phyloP scores from a whole-genome alignment of 805 yeast genomes.

The Cyberlindnera japonica region DNA sequence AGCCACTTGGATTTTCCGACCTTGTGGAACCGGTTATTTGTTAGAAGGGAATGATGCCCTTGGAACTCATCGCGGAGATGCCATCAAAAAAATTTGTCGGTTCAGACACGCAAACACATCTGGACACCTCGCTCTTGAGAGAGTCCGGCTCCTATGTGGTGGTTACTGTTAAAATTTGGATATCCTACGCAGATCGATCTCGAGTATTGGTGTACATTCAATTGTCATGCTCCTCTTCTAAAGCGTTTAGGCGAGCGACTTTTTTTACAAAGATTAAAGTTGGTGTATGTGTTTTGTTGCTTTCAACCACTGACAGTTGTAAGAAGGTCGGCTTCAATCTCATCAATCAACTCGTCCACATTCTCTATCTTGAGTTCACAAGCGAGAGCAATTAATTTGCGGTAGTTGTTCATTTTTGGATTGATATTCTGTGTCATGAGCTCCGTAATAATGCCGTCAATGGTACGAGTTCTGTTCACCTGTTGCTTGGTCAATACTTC shows the following conservation, averaged over 20 bases:
- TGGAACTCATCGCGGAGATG: conserved; percentile 14
- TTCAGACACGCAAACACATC: conserved; percentile 7
- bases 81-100: conserved; percentile 13
- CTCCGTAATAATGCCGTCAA: conserved; percentile 50
- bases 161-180: not conserved
- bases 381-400: conserved; percentile 69
- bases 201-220: not conserved
- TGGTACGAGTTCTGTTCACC: conserved; percentile 40
- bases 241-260: not conserved
- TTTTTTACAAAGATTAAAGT: no score
- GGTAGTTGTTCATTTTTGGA: conserved; percentile 69
- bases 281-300: no score
- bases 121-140: conserved; percentile 3
- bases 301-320: conserved; percentile 16
- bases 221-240: not conserved
- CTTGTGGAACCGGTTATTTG: no score
- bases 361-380: conserved; percentile 79
- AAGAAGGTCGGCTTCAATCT: conserved; percentile 50
- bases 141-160: not conserved
- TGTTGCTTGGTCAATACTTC: conserved; percentile 52
- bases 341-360: conserved; percentile 77
- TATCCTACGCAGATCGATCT: no score
- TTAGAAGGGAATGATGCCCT: no score
- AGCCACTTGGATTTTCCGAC: not conserved
- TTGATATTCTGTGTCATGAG: conserved; percentile 42